Base-by-base conservation (phyloP, 2,329 filamentous ascomycete species). In the Calonectria naviculata region DNA sequence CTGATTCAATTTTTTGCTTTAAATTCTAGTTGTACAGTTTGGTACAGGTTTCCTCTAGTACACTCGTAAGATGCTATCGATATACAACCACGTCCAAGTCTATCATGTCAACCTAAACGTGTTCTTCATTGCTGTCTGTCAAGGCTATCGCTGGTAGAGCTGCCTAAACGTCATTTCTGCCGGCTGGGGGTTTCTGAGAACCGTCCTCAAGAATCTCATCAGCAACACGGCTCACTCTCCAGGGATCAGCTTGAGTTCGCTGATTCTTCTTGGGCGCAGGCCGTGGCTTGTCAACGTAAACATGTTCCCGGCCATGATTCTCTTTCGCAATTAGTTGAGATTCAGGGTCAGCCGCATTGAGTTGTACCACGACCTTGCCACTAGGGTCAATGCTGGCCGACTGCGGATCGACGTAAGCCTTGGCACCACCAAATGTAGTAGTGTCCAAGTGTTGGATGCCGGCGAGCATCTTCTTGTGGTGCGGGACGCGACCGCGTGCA, bases 151-250 rank as follows among this genome's bases (percentile, higher is more conserved):
- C 71, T 83, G 65, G 75, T 76, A 4, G 80, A 80, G 73, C 81
- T 85, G 69, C 84, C 81, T 28, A 81, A n/a, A 79, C 67, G 28
- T 75, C 60, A 81, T 94, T 75, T 91, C 94, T 85, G 93, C 94
- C 84, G 36, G 65, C 42, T 36, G 61, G 34, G 19, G 71, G n/a
- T 28, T 41, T n/a, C 29, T 41, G 42, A 19, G 62, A 42, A 21
- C 62, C 70, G 7, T 74, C 71, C 17, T 67, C 71, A 70, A 81
- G 54, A 64, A 82, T 75, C 73, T 80, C 80, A 65, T 81, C 73
- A n/a, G 77, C 68, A 60, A 81, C 77, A 24, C 75, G 74, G 9
- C 71, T 72, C 21, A 74, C 62, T 62, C 79, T 73, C 74, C 74
- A 72, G 47, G 76, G 29, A 34, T 78, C 73, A 17, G 70, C 65